Evolutionary conservation across 1,284 basidiomycete species (phyloP).

Genomic region (Trichosporon coremiiforme): DNA sequence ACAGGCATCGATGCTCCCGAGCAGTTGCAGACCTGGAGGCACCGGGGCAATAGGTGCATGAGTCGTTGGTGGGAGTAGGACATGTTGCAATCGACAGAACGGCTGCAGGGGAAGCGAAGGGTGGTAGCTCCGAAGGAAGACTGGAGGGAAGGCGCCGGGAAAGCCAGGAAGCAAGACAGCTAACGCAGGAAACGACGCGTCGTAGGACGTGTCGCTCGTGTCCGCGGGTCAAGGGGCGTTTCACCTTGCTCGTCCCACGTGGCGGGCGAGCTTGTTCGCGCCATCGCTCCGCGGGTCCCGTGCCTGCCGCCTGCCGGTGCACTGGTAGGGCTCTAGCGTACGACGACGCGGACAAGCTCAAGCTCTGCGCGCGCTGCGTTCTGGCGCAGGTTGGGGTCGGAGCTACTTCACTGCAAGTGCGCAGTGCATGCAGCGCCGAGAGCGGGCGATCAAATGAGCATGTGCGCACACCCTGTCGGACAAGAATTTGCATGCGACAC

Average conservation of each 20-base stretch:
- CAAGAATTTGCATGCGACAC: neutral
- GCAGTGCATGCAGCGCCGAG: neutral
- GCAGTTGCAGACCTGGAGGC: neutral
- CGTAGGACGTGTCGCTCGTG: slow-evolving; percentile 1
- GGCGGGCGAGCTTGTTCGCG: neutral
- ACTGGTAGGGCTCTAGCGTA: neutral
- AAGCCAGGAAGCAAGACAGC: neutral
- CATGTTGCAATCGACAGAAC: no score
- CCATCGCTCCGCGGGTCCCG: neutral
- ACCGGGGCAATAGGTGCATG: neutral
- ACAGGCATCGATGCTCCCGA: neutral
- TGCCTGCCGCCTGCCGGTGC: neutral
- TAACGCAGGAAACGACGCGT: neutral
- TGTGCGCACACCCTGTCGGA: neutral
- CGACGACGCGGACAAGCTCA: neutral
- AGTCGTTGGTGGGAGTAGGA: neutral
- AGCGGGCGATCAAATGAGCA: no score
- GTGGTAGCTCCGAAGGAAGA: neutral
- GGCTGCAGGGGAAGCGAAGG: no score
- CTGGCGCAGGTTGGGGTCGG: neutral
- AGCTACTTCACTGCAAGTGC: no score
- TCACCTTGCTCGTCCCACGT: neutral
- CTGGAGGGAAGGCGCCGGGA: neutral
- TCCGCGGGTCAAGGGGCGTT: neutral
- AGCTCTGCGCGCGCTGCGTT: neutral